These are phyloP conservation scores for Colletotrichum gloeosporioides DNA, from an alignment of 2,329 filamentous ascomycete genomes.

Conservation along the genomic window DNA sequence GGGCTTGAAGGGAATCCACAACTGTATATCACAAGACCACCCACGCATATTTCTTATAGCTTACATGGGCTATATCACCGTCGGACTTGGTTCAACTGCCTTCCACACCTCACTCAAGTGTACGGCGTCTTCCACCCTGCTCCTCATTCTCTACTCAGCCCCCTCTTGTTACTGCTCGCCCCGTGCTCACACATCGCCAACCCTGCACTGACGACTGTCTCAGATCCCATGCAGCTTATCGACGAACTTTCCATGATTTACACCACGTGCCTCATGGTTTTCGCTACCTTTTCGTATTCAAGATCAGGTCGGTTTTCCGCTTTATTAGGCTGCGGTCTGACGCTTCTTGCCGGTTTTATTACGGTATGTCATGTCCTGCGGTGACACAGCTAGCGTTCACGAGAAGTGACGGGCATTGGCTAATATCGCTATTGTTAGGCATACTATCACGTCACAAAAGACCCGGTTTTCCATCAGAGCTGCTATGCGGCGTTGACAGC, in stretches of 20 bases:
- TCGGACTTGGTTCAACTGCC: conserved; percentile 61
- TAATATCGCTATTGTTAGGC: conserved; percentile 9
- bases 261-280: conserved; percentile 61
- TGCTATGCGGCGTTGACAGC: conserved; percentile 77
- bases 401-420: neutral
- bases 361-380: conserved; percentile 59
- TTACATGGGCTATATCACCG: conserved; percentile 58
- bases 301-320: conserved; percentile 55
- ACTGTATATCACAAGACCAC: conserved; percentile 75
- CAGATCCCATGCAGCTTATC: conserved; percentile 65
- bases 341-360: conserved; percentile 68
- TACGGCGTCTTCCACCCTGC: conserved; percentile 32
- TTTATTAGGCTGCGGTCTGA: conserved; percentile 61
- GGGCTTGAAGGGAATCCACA: conserved; percentile 75
- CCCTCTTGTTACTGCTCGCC: neutral
- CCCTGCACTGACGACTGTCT: neutral
- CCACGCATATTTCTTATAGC: conserved; percentile 76
- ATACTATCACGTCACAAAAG: conserved; percentile 79
- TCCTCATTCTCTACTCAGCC: neutral
- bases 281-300: conserved; percentile 76
- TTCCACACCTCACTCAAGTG: conserved; percentile 64
- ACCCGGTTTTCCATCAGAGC: conserved; percentile 83
- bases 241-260: conserved; percentile 68
- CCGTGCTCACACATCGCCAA: neutral
- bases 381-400: neutral